A percentile compares a stretch with the other conserved stretches of the same genome.
phyloP scores from a whole-genome alignment of 2,329 filamentous ascomycete genomes.

The Reticulascus tulasneorum region DNA sequence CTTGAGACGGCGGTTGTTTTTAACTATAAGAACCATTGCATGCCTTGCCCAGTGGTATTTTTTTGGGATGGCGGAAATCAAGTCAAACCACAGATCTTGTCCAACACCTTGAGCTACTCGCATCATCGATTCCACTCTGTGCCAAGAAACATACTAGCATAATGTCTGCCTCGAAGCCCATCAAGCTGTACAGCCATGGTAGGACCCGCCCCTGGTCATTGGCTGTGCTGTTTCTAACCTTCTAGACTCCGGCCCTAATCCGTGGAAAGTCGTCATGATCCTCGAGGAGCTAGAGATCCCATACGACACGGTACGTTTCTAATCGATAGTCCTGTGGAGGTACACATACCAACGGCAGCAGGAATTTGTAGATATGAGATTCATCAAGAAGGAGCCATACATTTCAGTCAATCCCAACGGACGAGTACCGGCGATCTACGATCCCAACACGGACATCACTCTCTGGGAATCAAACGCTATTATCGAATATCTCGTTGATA shows the following conservation, averaged over 20 bases:
- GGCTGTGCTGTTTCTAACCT: not conserved
- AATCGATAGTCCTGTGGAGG: not conserved
- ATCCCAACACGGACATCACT: conserved; percentile 28
- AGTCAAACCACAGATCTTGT: not conserved
- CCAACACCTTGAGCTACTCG: no score
- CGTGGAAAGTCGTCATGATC: conserved; percentile 26
- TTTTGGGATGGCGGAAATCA: no score
- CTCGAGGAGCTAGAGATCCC: conserved; percentile 32
- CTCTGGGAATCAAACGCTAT: conserved; percentile 27
- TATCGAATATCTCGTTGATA: conserved; percentile 25
- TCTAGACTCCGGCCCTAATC: conserved; percentile 20
- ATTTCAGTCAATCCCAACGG: conserved; percentile 30
- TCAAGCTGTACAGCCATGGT: conserved; percentile 4
- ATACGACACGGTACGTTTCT: conserved; percentile 20
- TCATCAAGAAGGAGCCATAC: conserved; percentile 21
- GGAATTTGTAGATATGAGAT: conserved; percentile 9
- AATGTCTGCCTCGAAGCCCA: not conserved
- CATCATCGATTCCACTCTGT: not conserved
- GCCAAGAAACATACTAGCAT: not conserved
- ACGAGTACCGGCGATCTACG: conserved; percentile 26
- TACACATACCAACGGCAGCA: not conserved
- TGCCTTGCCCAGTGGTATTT: no score
- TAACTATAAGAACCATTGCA: no score
- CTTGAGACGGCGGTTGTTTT: no score
- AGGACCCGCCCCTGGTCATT: not conserved